Conservation (phyloP, 257 asterid species). For the Solanum corneliomulleri region DNA sequence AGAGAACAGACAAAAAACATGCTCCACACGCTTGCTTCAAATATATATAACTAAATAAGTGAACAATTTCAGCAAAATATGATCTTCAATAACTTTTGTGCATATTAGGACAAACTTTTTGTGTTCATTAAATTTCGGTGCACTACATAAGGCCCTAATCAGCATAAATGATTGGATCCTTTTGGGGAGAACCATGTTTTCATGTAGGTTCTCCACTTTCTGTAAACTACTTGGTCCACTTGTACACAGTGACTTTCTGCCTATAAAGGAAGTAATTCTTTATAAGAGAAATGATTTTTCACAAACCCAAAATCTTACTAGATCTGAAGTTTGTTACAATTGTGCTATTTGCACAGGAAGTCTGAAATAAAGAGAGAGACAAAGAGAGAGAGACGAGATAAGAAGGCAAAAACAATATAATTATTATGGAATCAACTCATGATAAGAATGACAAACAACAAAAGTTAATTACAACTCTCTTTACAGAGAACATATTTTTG, state of each 20-base stretch:
- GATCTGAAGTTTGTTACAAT: neutral
- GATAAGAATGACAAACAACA: neutral
- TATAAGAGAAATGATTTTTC: neutral
- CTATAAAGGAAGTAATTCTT: neutral
- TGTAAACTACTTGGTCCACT: neutral
- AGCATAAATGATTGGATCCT: neutral
- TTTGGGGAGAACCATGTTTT: neutral
- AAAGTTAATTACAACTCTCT: neutral
- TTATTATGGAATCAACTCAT: neutral
- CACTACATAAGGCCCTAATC: neutral
- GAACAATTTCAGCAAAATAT: neutral
- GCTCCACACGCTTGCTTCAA: neutral
- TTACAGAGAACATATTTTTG: neutral
- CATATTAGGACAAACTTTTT: neutral
- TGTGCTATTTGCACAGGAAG: neutral
- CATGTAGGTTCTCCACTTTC: neutral
- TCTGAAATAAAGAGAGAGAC: neutral
- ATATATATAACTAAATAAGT: neutral
- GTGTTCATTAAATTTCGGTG: neutral
- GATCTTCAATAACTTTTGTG: neutral
- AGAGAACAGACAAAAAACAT: neutral
- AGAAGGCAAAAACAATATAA: neutral
- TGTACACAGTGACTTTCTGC: neutral
- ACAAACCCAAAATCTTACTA: neutral
- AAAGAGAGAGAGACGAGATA: neutral